Conservation (phyloP, 176 grass and related monocot species). For the Carex littledalei region DNA sequence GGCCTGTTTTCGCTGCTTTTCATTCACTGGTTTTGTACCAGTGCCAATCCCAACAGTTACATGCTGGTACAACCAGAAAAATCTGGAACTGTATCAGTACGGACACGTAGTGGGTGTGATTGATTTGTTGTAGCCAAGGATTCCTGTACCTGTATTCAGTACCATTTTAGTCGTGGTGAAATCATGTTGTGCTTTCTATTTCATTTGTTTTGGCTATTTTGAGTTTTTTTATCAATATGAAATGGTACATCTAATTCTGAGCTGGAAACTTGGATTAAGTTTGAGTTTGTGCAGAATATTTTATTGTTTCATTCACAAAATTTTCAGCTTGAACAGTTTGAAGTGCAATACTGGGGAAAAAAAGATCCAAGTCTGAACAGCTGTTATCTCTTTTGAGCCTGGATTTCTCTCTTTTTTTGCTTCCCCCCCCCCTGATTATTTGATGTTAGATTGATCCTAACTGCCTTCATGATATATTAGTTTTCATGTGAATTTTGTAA, state of each 20-base stretch:
- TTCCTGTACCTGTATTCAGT: neutral
- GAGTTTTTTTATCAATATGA: neutral
- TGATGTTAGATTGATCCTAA: neutral
- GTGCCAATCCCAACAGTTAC: neutral
- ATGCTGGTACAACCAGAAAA: neutral
- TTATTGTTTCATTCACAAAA: neutral
- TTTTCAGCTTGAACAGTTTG: conserved; percentile 3
- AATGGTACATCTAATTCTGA: neutral
- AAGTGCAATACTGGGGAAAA: neutral
- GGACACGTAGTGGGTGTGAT: neutral
- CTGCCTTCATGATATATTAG: neutral
- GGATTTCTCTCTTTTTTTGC: neutral
- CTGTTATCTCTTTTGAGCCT: neutral
- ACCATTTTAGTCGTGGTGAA: neutral
- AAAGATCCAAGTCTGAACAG: neutral
- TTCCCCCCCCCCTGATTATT: neutral
- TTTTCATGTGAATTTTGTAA: neutral
- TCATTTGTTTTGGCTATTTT: neutral
- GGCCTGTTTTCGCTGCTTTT: neutral
- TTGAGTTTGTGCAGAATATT: neutral
- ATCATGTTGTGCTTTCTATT: neutral
- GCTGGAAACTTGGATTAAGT: neutral
- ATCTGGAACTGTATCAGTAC: neutral
- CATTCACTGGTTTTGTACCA: neutral
- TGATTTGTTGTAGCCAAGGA: neutral